Evolutionary conservation across 169 alveolate genomes (phyloP).

Genomic region (Cryptosporidium muris): DNA sequence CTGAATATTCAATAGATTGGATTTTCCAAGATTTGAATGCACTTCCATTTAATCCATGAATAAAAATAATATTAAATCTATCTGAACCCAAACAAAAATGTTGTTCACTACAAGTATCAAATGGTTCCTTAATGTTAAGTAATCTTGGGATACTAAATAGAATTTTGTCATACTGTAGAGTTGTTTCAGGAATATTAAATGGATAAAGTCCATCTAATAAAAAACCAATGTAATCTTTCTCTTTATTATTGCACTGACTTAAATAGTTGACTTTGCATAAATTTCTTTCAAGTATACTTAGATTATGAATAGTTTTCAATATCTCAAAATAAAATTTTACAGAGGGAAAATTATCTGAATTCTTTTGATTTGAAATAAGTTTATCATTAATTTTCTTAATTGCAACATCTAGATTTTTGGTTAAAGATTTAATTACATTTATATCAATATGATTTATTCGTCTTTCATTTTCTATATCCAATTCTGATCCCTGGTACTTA

Average conservation of each 20-base stretch:
- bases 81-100: not conserved
- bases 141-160: constrained; percentile 2
- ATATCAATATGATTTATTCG: too few relatives aligned
- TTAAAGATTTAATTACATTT: not conserved
- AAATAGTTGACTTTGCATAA: not conserved
- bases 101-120: too few relatives aligned
- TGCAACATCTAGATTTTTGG: not conserved
- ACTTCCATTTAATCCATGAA: constrained; percentile 68
- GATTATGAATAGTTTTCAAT: constrained; percentile 34
- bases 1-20: constrained; percentile 13
- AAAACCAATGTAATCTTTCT: not conserved
- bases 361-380: not conserved
- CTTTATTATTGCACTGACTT: not conserved
- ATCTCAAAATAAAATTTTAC: constrained; percentile 49
- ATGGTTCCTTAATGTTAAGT: not conserved
- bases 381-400: not conserved
- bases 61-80: constrained; percentile 25
- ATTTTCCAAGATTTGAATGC: constrained; percentile 68
- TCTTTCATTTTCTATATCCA: too few relatives aligned
- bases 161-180: not conserved
- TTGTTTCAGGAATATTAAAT: not conserved
- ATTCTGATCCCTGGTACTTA: too few relatives aligned
- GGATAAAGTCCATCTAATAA: constrained; percentile 37
- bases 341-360: constrained; percentile 10
- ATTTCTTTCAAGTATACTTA: constrained; percentile 3